phyloP scores from a whole-genome alignment of 2,329 filamentous ascomycete genomes.

The Colletotrichum simmondsii region DNA sequence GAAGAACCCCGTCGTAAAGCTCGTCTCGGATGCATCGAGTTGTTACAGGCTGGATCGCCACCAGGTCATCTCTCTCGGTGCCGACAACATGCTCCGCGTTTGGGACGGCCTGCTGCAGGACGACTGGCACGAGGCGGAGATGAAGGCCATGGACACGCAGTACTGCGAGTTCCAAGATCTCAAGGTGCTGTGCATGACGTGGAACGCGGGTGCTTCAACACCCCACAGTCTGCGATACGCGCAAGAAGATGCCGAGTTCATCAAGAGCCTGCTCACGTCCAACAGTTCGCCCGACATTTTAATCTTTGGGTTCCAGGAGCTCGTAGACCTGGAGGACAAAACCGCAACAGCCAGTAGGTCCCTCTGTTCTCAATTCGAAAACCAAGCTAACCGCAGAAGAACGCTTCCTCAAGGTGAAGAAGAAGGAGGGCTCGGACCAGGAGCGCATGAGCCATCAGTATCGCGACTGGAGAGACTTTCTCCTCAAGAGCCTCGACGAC shows the following conservation, averaged over 20 bases:
- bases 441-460: slow-evolving; percentile 98
- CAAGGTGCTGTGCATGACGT: slow-evolving; percentile 85
- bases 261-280: slow-evolving; percentile 81
- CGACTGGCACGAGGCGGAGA: slow-evolving; percentile 91
- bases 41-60: slow-evolving; percentile 86
- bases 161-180: slow-evolving; percentile 90
- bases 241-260: slow-evolving; percentile 78
- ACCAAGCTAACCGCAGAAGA: slow-evolving; percentile 58
- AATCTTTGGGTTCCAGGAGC: slow-evolving; percentile 96
- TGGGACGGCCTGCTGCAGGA: slow-evolving; percentile 96
- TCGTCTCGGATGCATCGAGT: slow-evolving; percentile 82
- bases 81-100: slow-evolving; percentile 83
- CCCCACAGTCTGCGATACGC: slow-evolving; percentile 81
- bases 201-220: slow-evolving; percentile 98
- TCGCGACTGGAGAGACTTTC: slow-evolving; percentile 93
- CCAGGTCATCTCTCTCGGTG: slow-evolving; percentile 88
- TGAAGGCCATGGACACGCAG: slow-evolving; percentile 84
- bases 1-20: slow-evolving; percentile 76
- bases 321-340: slow-evolving; percentile 98
- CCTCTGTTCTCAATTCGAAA: no score
- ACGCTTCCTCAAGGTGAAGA: slow-evolving; percentile 91
- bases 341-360: slow-evolving; percentile 88
- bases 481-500: slow-evolving; percentile 85
- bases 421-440: slow-evolving; percentile 81
- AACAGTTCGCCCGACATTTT: slow-evolving; percentile 87